Conservation (phyloP, 805 yeast genomes). For the Allodekkera sacchari region DNA sequence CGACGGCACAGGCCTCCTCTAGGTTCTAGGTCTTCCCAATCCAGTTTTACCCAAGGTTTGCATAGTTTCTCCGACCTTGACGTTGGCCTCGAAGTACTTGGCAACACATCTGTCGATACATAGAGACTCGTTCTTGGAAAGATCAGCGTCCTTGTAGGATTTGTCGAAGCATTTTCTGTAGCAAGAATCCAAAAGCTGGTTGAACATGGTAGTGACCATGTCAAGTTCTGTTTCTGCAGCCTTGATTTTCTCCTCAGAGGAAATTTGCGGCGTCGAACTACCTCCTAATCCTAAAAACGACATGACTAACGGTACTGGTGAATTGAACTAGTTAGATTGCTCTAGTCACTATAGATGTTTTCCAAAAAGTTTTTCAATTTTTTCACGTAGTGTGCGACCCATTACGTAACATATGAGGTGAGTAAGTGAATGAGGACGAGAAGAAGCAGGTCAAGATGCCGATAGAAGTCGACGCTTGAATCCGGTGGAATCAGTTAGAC, state of each 20-base stretch:
- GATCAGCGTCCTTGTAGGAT: conserved; percentile 61
- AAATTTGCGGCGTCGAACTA: conserved; percentile 48
- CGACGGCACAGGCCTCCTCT: too few species aligned
- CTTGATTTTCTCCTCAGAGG: conserved; percentile 66
- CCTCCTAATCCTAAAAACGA: conserved; percentile 61
- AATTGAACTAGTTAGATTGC: neutral
- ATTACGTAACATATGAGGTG: too few species aligned
- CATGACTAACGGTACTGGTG: conserved; percentile 31
- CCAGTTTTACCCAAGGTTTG: conserved; percentile 30
- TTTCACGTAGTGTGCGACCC: too few species aligned
- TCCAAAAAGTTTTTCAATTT: too few species aligned
- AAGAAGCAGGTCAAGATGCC: too few species aligned
- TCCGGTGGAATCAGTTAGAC: too few species aligned
- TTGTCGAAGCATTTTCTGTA: conserved; percentile 75
- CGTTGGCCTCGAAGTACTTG: conserved; percentile 89
- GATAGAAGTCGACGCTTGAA: too few species aligned
- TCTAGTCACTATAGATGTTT: too few species aligned
- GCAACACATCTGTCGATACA: conserved; percentile 95
- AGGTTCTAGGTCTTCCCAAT: conserved; percentile 15
- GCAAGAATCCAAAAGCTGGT: conserved; percentile 79
- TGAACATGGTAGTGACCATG: conserved; percentile 97
- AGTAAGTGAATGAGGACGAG: too few species aligned
- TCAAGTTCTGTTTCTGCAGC: conserved; percentile 97
- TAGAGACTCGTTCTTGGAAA: conserved; percentile 71
- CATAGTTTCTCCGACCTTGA: conserved; percentile 77